Percentiles rank a stretch among this genome's conserved stretches.
Conservation (phyloP, 2,329 filamentous ascomycete species). For the Ilyonectria sp. region DNA sequence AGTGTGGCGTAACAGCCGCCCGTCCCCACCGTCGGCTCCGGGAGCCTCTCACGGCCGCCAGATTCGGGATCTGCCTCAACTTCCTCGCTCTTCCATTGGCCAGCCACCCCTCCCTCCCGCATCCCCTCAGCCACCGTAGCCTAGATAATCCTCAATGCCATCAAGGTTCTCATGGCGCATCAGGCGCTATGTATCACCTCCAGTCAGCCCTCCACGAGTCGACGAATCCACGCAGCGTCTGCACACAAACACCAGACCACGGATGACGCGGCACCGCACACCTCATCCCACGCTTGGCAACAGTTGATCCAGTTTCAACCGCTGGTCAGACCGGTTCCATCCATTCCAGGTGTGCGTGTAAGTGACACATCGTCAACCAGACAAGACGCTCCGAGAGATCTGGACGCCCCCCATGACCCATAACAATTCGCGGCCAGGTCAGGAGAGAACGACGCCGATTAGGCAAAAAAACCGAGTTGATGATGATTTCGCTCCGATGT, state of each 20-base stretch:
- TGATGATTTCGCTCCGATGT: not conserved
- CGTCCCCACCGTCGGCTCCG: slow-evolving; percentile 3
- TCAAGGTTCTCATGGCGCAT: slow-evolving; percentile 47
- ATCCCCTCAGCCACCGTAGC: slow-evolving; percentile 40
- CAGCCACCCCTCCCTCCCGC: slow-evolving; percentile 5
- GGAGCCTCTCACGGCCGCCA: slow-evolving; percentile 24
- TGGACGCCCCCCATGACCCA: slow-evolving; percentile 3
- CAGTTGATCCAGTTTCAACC: not conserved
- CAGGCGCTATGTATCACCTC: slow-evolving; percentile 22
- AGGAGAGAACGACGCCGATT: not conserved
- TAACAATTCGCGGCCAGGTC: slow-evolving; percentile 4
- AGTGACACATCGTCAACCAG: slow-evolving; percentile 18
- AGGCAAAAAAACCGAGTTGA: not conserved
- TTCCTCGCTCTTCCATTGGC: slow-evolving; percentile 33
- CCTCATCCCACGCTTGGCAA: slow-evolving; percentile 20
- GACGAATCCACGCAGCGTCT: slow-evolving; percentile 26
- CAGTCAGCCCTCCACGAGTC: slow-evolving; percentile 18
- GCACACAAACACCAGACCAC: slow-evolving; percentile 27
- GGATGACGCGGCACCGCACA: slow-evolving; percentile 43
- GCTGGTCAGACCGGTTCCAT: slow-evolving; percentile 18
- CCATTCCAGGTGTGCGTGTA: slow-evolving; percentile 5
- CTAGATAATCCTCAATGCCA: slow-evolving; percentile 35
- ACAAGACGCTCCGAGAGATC: slow-evolving; percentile 3
- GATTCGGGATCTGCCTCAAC: slow-evolving; percentile 2
- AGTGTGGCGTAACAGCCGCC: slow-evolving; percentile 38